These are phyloP conservation scores for Ziziphus jujuba DNA, from an alignment of 306 rosid genomes.

Conservation along the genomic window DNA sequence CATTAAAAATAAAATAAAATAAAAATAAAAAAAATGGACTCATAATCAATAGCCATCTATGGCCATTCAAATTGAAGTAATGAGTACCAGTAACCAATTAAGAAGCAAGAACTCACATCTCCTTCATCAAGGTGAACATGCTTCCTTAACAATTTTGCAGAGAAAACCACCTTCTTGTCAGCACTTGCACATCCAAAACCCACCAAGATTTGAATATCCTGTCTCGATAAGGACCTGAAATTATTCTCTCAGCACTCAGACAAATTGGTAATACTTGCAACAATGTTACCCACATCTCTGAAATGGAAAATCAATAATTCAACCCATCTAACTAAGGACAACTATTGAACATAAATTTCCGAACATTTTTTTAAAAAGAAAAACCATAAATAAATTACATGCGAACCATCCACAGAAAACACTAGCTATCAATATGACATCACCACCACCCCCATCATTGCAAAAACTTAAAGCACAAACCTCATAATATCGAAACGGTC, in stretches of 20 bases:
- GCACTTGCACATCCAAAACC: slow-evolving; percentile 92
- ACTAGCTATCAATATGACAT: too few species aligned
- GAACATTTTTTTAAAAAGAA: too few species aligned
- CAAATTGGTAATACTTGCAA: slow-evolving; percentile 5
- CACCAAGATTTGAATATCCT: slow-evolving; percentile 82
- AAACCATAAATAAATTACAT: too few species aligned
- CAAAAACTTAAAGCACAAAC: slow-evolving; percentile 27
- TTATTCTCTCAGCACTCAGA: slow-evolving; percentile 38
- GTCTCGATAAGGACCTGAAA: slow-evolving; percentile 87
- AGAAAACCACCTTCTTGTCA: slow-evolving; percentile 88
- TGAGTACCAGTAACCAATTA: background rate
- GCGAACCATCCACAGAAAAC: too few species aligned
- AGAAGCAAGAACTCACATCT: slow-evolving; percentile 67
- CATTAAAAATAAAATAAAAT: too few species aligned
- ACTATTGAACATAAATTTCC: too few species aligned
- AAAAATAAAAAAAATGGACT: too few species aligned
- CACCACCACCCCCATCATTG: too few species aligned
- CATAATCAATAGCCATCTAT: too few species aligned
- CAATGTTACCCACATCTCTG: slow-evolving; percentile 4
- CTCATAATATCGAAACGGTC: slow-evolving; percentile 90
- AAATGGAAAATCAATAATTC: too few species aligned
- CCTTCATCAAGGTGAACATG: slow-evolving; percentile 91
- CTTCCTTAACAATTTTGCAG: slow-evolving; percentile 84
- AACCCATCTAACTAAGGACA: too few species aligned
- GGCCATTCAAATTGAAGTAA: background rate